Evolutionary conservation across 352 stramenopile species (phyloP).

Genomic region (Thraustotheca clavata): DNA sequence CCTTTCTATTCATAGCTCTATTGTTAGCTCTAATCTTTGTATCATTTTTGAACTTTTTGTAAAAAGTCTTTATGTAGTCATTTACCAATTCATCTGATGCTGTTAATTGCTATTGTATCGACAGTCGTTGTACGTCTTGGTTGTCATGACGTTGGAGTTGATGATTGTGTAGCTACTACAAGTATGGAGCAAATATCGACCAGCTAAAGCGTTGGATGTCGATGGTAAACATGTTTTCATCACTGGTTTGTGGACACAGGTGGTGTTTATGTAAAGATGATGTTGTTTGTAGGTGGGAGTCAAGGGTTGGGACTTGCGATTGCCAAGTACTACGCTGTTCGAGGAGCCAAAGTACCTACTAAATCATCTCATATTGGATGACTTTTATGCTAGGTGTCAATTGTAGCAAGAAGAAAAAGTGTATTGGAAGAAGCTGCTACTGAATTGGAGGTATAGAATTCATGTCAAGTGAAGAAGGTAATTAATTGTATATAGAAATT

Average conservation of each 20-base stretch:
- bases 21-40: too few species aligned
- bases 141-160: too few species aligned
- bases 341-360: slow-evolving; percentile 37
- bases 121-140: too few species aligned
- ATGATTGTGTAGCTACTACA: slow-evolving; percentile 24
- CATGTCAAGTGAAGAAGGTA: background rate
- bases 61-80: too few species aligned
- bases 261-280: background rate
- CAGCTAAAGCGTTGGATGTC: slow-evolving; percentile 39
- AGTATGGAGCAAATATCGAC: slow-evolving; percentile 39
- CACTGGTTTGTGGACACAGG: slow-evolving; percentile 29
- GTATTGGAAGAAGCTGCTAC: slow-evolving; percentile 29
- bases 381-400: slow-evolving; percentile 23
- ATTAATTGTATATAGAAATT: background rate
- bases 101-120: too few species aligned
- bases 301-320: slow-evolving; percentile 46
- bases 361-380: background rate
- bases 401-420: slow-evolving; percentile 36
- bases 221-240: slow-evolving; percentile 48
- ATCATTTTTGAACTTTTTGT: too few species aligned
- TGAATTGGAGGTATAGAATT: slow-evolving; percentile 34
- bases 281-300: slow-evolving; percentile 34
- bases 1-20: too few species aligned
- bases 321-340: slow-evolving; percentile 45
- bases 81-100: too few species aligned